Evolutionary conservation across 1,284 basidiomycete genomes (phyloP).

Genomic region (Neolentinus lepideus): DNA sequence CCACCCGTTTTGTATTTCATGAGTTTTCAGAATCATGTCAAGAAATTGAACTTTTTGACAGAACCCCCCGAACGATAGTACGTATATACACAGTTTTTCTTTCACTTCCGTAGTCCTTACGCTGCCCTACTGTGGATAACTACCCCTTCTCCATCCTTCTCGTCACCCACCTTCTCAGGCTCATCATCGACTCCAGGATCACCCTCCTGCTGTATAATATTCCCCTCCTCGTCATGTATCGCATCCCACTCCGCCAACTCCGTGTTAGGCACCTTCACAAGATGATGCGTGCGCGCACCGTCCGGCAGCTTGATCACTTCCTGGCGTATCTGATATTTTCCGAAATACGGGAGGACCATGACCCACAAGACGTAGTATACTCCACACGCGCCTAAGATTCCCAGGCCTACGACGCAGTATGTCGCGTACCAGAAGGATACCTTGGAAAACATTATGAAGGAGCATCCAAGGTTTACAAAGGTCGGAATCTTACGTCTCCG

Average conservation of each 20-base stretch:
- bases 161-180: neutral
- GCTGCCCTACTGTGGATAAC: too few species aligned
- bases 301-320: slow-evolving; percentile 19
- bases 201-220: neutral
- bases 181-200: neutral
- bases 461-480: slow-evolving; percentile 21
- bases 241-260: slow-evolving; percentile 2
- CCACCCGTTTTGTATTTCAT: too few species aligned
- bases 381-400: slow-evolving; percentile 19
- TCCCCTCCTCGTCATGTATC: neutral
- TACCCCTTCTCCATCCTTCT: neutral
- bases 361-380: slow-evolving; percentile 29
- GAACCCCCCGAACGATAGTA: neutral
- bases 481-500: neutral
- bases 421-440: slow-evolving; percentile 30
- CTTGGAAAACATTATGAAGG: slow-evolving; percentile 19
- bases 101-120: too few species aligned
- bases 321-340: slow-evolving; percentile 25
- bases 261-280: slow-evolving; percentile 14
- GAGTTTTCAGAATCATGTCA: too few species aligned
- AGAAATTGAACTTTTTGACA: neutral
- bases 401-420: slow-evolving; percentile 22
- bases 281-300: slow-evolving; percentile 18
- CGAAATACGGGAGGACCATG: slow-evolving; percentile 20
- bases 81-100: too few species aligned